Evolutionary conservation across 768 basidiomycete species (phyloP), one percentile per base, ranked within the genome.

Genomic region (Trametes coccinea): DNA sequence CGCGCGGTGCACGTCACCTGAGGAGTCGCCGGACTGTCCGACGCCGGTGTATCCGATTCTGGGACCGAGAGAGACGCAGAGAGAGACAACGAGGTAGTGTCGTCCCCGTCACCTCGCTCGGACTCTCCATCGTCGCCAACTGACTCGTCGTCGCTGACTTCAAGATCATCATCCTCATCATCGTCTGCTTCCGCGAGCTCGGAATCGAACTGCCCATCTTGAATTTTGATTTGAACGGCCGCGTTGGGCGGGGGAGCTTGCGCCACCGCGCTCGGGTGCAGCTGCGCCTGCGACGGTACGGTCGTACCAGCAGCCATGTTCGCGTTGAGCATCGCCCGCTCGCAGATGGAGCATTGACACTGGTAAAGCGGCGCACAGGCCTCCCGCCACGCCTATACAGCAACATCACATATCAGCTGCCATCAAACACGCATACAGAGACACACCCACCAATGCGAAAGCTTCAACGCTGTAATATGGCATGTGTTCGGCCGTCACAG

Each of bases 301-400:
- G 71, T 71, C 53, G 74, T 75, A 3, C 76, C 78, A 47, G 76
- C 72, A 27, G 74, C 74, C 31, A 79, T 76, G 60, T 82, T 84
- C 5, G 81, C 82, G 50, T 76, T 75, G 29, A 79, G 71, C 70
- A 83, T 80, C 7, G 89, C 84, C 29, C 90, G 84, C 63, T 89
- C 84, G 70, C 89, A 91, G 43, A 90, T 84, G n/a, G 79, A 77
- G 70, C 89, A 90, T 53, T 83, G 80, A 69, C 89, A 91, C 46
- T 87, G 84, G 69, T 86, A 91, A 45, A 91, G 65, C 0, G 88
- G 89, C 3, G 82, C 78, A 70, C 86, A 89, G 0, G 88, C 89
- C 60, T 90, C 88, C 41, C 87, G 79, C 89, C 89, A 91, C 8
- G 84, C 79, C 89, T 90, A 69, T 33, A 45, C 56, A 30, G n/a